Evolutionary conservation across 1,284 basidiomycete genomes (phyloP).

Genomic region (Thelephora terrestris): DNA sequence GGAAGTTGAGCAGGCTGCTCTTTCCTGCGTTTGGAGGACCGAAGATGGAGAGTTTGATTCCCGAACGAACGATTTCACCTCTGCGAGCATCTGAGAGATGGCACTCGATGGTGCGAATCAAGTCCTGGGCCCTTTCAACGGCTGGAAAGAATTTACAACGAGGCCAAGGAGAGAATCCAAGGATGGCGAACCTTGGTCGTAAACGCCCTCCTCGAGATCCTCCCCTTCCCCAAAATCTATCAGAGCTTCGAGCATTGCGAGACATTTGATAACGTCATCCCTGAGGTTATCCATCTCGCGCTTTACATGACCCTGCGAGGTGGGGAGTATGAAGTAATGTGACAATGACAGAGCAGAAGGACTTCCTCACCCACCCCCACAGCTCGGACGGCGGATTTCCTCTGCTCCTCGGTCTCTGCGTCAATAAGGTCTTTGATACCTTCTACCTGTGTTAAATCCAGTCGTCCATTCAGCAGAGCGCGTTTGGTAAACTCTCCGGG

Average conservation of each 20-base stretch:
- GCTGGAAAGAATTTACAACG: conserved; percentile 28
- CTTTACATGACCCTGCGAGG: conserved; percentile 45
- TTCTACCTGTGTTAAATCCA: conserved; percentile 81
- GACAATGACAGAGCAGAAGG: not conserved
- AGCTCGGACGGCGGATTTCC: conserved; percentile 59
- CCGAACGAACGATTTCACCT: conserved; percentile 77
- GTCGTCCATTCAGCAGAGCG: conserved; percentile 66
- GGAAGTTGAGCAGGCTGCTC: conserved; percentile 73
- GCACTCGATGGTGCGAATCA: conserved; percentile 39
- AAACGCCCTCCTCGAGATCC: conserved; percentile 71
- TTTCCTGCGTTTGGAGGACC: conserved; percentile 89
- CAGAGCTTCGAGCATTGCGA: conserved; percentile 74
- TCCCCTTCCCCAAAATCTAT: conserved; percentile 91
- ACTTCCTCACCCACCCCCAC: conserved; percentile 40
- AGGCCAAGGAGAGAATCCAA: not conserved
- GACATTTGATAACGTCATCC: conserved; percentile 52
- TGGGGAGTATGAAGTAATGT: not conserved
- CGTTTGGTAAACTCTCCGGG: conserved; percentile 83
- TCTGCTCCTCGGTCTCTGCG: conserved; percentile 76
- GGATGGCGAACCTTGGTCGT: conserved; percentile 43
- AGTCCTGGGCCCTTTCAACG: conserved; percentile 30
- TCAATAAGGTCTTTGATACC: conserved; percentile 77
- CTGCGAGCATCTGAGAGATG: conserved; percentile 61
- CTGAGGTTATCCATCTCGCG: conserved; percentile 56
- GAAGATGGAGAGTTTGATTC: conserved; percentile 76